These are phyloP conservation scores for Talaromyces marneffei DNA, from an alignment of 2,329 filamentous ascomycete genomes.

Conservation along the genomic window DNA sequence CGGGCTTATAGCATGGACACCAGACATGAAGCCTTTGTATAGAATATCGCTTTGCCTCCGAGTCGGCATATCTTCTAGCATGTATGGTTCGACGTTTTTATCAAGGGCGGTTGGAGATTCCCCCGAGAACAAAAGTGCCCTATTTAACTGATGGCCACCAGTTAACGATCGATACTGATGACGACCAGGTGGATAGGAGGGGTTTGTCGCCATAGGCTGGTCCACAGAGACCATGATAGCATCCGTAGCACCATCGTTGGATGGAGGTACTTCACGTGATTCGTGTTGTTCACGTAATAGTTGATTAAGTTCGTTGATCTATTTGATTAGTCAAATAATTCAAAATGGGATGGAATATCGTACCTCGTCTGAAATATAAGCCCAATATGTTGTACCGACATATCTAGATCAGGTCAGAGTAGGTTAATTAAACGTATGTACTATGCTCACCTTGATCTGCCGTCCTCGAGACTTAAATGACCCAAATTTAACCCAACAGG, in stretches of 20 bases:
- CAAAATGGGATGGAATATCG: neutral
- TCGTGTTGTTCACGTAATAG: slow-evolving; percentile 38
- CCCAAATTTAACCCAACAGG: slow-evolving; percentile 38
- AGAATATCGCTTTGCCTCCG: slow-evolving; percentile 43
- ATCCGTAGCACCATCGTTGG: slow-evolving; percentile 20
- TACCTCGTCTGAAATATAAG: slow-evolving; percentile 42
- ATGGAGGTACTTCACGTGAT: slow-evolving; percentile 25
- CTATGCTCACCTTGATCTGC: slow-evolving; percentile 28
- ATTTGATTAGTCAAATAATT: slow-evolving; percentile 13
- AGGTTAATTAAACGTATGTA: neutral
- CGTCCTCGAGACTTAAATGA: slow-evolving; percentile 40
- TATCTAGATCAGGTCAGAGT: slow-evolving; percentile 28
- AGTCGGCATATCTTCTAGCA: slow-evolving; percentile 39
- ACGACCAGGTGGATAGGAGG: neutral
- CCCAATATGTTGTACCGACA: slow-evolving; percentile 43
- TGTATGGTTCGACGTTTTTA: slow-evolving; percentile 32
- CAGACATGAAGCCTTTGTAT: slow-evolving; percentile 44
- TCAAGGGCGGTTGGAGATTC: slow-evolving; percentile 31
- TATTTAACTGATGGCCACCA: slow-evolving; percentile 29
- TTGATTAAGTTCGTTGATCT: slow-evolving; percentile 43
- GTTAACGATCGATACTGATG: slow-evolving; percentile 16
- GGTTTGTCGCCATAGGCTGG: slow-evolving; percentile 7
- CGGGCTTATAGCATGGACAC: slow-evolving; percentile 42
- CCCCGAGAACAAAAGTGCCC: slow-evolving; percentile 33
- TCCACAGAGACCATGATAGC: slow-evolving; percentile 17